phyloP scores from a whole-genome alignment of 1,284 basidiomycete species.

The Erythrobasidium hasegawianum region DNA sequence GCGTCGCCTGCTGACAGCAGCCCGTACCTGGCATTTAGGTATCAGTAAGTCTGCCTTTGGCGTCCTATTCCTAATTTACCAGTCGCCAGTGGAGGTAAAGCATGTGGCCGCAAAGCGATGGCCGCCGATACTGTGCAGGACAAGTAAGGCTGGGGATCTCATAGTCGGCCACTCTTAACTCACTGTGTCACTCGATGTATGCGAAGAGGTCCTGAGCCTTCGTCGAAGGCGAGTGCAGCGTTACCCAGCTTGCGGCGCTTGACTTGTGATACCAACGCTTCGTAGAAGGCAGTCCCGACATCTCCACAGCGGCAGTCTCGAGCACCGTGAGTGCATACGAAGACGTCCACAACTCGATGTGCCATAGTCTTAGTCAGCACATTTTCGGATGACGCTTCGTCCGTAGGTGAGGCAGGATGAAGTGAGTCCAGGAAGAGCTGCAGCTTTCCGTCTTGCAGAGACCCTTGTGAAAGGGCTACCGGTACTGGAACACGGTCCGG shows the following conservation, averaged over 20 bases:
- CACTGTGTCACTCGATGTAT: constrained; percentile 30
- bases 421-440: constrained; percentile 7
- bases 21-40: constrained; percentile 39
- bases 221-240: constrained; percentile 13
- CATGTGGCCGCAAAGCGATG: constrained; percentile 30
- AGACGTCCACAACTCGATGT: constrained; percentile 1
- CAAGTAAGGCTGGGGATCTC: background rate
- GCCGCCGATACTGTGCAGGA: constrained; percentile 20
- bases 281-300: constrained; percentile 45
- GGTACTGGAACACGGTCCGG: constrained; percentile 20
- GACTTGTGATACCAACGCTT: constrained; percentile 42
- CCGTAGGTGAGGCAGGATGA: background rate
- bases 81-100: constrained; percentile 28
- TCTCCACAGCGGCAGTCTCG: constrained; percentile 50
- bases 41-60: too few species aligned
- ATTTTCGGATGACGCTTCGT: constrained; percentile 47
- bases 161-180: background rate
- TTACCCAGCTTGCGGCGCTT: constrained; percentile 41
- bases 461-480: constrained; percentile 8
- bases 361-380: constrained; percentile 49
- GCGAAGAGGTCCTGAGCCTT: constrained; percentile 23
- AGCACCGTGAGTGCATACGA: constrained; percentile 43
- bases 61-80: constrained; percentile 15
- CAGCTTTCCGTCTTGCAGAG: background rate
- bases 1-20: constrained; percentile 44